Base-by-base conservation (phyloP, 2,329 filamentous ascomycete species). In the Coniochaeta pulveracea region DNA sequence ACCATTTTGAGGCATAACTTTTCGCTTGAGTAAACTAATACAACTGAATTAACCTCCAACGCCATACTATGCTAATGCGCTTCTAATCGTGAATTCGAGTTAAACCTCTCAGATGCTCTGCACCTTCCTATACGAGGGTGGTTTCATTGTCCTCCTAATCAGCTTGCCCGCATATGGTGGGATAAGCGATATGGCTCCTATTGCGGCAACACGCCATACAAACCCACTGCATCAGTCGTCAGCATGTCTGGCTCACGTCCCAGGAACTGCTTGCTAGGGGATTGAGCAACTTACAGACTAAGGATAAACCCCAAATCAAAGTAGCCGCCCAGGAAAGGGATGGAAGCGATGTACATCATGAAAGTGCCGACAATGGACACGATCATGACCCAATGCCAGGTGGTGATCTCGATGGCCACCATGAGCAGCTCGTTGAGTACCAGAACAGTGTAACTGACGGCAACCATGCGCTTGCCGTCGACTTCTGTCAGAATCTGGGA, bases 351-450 rank as follows among this genome's bases (percentile, higher is more conserved):
- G 49, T 84, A 98, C n/a, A 89, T 54, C 18, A 80, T 54, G 27
- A 83, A 79, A 0, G 91, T 98, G 10, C 85, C 88, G 5, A 94
- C 49, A 39, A 96, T 81, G 43, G 72, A 80, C 33, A 84, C 61
- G 35, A 93, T 79, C 88, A 96, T 96, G 40, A 89, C 68, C 24
- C 81, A 81, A 56, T 96, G 91, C 91, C 91, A 98, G 0, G 91
- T 98, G 4, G 85, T 94, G 46, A 98, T 84, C 52, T 94, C 84
- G 38, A 93, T 85, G 4, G 88, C 89, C 3, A 96, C 91, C 93
- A 98, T 98, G 46, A 93, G 72, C 38, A 98, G 71, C 54, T 98
- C 91, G 55, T 96, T 98, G 40, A 96, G 63, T 5, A 98, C 77
- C 3, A 98, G 72, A 1, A 86, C 85, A 0, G 89, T 93, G 52